Conservation (phyloP, 2,329 filamentous ascomycete genomes). For the Ophiostoma quercus region DNA sequence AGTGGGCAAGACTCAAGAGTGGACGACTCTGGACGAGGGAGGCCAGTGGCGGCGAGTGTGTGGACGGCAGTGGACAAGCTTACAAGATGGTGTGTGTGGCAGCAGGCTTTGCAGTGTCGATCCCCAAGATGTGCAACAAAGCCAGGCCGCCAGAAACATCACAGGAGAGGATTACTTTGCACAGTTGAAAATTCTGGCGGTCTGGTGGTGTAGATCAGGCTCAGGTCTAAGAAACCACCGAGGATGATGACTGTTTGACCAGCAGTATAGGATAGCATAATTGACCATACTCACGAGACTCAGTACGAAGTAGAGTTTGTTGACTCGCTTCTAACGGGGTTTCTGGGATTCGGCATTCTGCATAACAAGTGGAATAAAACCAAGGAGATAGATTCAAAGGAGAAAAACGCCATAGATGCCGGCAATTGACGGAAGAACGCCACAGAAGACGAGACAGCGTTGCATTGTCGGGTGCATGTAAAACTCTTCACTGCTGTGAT, state of each 20-base stretch:
- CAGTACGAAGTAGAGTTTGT: too few species aligned
- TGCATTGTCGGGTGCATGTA: conserved; percentile 1
- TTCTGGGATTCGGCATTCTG: not conserved
- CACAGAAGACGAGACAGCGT: not conserved
- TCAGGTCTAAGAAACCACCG: too few species aligned
- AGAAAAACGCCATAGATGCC: conserved; percentile 3
- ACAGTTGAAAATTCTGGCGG: not conserved
- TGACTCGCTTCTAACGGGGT: not conserved
- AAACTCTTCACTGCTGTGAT: conserved; percentile 7
- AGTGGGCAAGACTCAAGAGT: not conserved
- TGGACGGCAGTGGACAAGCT: not conserved
- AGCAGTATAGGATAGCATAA: too few species aligned
- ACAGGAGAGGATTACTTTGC: not conserved
- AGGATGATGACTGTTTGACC: too few species aligned
- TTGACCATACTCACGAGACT: too few species aligned
- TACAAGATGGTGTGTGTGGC: not conserved
- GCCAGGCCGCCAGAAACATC: not conserved
- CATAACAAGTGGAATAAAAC: not conserved
- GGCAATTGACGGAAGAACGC: conserved; percentile 4
- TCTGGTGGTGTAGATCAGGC: not conserved
- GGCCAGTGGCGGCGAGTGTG: not conserved
- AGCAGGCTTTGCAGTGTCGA: conserved; percentile 9
- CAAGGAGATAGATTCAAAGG: not conserved
- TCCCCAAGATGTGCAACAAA: conserved; percentile 1
- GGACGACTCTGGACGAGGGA: not conserved